Evolutionary conservation across 1,139 yeast species (phyloP).

Genomic region (Suhomyces yuchorum): DNA sequence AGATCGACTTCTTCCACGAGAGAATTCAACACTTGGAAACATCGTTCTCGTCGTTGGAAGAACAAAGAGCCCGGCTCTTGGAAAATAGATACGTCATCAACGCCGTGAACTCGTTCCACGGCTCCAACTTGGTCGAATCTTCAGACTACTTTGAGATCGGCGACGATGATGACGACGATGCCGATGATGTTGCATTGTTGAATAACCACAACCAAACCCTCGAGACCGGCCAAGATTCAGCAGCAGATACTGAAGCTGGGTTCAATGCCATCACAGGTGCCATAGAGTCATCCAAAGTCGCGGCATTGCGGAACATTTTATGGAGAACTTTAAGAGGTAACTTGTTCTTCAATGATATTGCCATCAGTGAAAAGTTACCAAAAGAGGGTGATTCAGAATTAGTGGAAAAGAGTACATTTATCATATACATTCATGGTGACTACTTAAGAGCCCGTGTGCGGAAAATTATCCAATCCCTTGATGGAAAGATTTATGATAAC

Average conservation of each 20-base stretch:
- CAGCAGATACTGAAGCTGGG: constrained; percentile 45
- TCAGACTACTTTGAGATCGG: constrained; percentile 10
- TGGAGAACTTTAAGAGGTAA: constrained; percentile 62
- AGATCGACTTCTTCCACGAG: constrained; percentile 20
- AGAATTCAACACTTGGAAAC: constrained; percentile 27
- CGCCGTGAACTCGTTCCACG: constrained; percentile 23
- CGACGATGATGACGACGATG: constrained; percentile 26
- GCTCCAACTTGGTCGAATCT: constrained; percentile 13
- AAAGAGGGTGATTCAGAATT: constrained; percentile 46
- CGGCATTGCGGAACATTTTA: constrained; percentile 51
- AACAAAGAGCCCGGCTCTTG: constrained; percentile 17
- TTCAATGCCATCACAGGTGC: constrained; percentile 55
- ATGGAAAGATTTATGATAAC: constrained; percentile 69
- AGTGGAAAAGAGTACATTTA: constrained; percentile 71
- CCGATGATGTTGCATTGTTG: constrained; percentile 39
- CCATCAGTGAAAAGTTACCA: constrained; percentile 44
- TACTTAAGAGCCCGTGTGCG: constrained; percentile 66
- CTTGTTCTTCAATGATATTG: constrained; percentile 50
- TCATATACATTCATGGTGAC: constrained; percentile 88
- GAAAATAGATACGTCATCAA: constrained; percentile 26
- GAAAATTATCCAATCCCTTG: constrained; percentile 80
- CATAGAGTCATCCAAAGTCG: constrained; percentile 44
- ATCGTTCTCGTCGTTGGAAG: constrained; percentile 22
- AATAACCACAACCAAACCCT: constrained; percentile 27
- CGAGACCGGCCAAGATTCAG: constrained; percentile 23